Base-by-base conservation (phyloP, 2,329 filamentous ascomycete species). In the Nemania serpens region DNA sequence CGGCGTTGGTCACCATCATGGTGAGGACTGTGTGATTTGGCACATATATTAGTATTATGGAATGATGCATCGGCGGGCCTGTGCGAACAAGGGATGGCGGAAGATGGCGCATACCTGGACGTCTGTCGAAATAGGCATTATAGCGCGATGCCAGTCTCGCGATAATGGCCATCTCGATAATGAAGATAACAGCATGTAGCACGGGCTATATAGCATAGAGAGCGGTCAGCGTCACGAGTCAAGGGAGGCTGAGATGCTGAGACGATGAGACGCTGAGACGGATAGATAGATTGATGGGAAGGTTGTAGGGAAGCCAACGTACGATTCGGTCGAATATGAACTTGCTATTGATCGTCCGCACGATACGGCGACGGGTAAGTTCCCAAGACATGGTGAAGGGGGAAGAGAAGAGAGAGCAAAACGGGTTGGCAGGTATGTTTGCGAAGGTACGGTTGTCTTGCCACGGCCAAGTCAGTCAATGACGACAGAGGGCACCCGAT, bases 1-100 rank as follows among this genome's bases (percentile, higher is more conserved):
- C 89, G 68, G 95, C 91, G 80, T 99, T 99, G 75, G 94, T 97
- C 74, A 97, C 91, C 94, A 99, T 99, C 78, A 96, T 99, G 64
- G 95, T 99, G 71, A 99, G 86, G 43, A 99, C 91, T 91, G 74
- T 91, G 74, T 61, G 10, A 62, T 61, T n/a, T 17, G 42, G 17
- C 5, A 17, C 22, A 3, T 3, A 47, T 46, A 17, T 66, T 20
- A 65, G 63, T 45, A 3, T 4, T 29, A 29, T 29, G 25, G 4
- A n/a, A 29, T 29, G 25, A n/a, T 36, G 0, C 3, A 20, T 15
- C 15, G 20, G 15, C 36, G 2, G 9, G 18, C 12, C n/a, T n/a
- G 15, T 3, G n/a, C 3, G 12, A 17, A 48, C 29, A 18, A 20
- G 34, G 47, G 6, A 33, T 49, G 29, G 11, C 36, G 15, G 25